Evolutionary conservation across 257 asterid species (phyloP), one percentile per base, ranked within the genome.

Genomic region (Ocimum tenuiflorum): DNA sequence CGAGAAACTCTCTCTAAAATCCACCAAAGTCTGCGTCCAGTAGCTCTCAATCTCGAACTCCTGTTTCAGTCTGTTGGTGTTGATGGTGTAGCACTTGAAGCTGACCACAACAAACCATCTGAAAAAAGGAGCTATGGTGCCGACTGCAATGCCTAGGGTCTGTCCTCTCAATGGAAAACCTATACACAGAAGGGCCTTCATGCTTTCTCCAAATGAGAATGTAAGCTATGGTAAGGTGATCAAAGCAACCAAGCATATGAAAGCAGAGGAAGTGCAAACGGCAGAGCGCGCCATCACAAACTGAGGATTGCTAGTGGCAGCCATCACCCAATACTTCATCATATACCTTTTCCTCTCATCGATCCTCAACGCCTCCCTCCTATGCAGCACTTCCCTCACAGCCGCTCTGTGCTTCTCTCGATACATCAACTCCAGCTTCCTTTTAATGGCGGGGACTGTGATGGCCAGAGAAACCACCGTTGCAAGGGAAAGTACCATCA

Each of bases 241-340:
- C n/a, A 33, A 12, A 27, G 58, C 24, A 11, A 63, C 3, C 65
- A 70, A 36, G 45, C 67, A 65, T 2, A 70, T 47, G 0, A 42
- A 55, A 0, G 74, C 70, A 0, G 77, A 66, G 14, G 59, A 4
- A 3, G 62, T 53, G 35, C 63, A 60, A 6, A 46, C 60, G 3
- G 60, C 77, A 0, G 74, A 76, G 8, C 81, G 70, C 10, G 77
- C 74, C 24, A 76, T 67, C 54, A 76, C 71, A 39, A 76, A 76
- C 39, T 71, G 77, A 17, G 77, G 80, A 13, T 48, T 43, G 20
- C 71, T 53, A 10, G 73, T 70, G 20, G 57, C 61, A 3, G 48
- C 64, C 64, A 57, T 57, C 8, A 57, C 48, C 64, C 64, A 57
- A 57, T 57, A 57, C 62, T 29, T 72, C 81, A 67, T 66, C 50